phyloP scores from a whole-genome alignment of 129 eudicot species.

The Helianthus tuberosus region DNA sequence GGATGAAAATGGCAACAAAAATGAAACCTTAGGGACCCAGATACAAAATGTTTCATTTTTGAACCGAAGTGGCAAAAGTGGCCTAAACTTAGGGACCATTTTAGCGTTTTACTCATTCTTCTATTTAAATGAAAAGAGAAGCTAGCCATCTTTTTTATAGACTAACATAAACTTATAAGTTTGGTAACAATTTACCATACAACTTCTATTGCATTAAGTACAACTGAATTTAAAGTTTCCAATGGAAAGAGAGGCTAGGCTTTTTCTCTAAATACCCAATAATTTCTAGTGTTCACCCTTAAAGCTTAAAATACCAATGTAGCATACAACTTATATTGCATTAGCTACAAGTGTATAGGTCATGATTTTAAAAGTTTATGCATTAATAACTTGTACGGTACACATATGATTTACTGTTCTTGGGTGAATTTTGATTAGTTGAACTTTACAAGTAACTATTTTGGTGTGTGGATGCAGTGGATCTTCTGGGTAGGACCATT shows the following conservation, averaged over 20 bases:
- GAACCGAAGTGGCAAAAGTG: no score
- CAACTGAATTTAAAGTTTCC: not conserved
- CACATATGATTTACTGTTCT: not conserved
- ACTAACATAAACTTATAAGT: not conserved
- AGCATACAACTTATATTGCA: not conserved
- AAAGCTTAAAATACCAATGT: not conserved
- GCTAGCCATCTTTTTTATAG: not conserved
- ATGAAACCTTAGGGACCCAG: no score
- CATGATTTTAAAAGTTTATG: not conserved
- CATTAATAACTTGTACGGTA: no score
- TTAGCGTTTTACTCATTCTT: no score
- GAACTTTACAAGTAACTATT: slow-evolving; percentile 30
- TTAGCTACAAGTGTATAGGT: not conserved
- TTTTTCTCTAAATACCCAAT: not conserved
- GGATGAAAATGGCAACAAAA: no score
- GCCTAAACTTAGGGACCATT: no score
- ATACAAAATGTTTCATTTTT: no score
- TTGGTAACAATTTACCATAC: not conserved
- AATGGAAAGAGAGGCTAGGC: not conserved
- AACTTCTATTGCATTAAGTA: not conserved
- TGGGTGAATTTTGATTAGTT: not conserved
- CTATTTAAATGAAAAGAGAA: not conserved
- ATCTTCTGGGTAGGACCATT: slow-evolving; percentile 96
- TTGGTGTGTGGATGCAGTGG: slow-evolving; percentile 53
- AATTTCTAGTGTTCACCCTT: not conserved